Evolutionary conservation across 2,329 filamentous ascomycete species (phyloP).

Genomic region (Zasmidium cellare): DNA sequence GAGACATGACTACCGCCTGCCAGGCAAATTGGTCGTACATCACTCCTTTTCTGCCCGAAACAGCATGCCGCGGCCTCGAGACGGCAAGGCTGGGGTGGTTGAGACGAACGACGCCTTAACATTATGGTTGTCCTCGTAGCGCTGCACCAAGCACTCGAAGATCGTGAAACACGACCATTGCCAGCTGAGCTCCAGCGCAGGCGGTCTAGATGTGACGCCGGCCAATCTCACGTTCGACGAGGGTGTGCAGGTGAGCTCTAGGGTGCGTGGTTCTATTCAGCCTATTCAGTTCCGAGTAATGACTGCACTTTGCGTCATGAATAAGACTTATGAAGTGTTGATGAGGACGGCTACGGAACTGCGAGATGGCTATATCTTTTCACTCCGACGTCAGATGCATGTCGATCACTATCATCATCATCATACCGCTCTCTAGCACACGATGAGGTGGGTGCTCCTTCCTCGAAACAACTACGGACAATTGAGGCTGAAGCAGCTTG

Average conservation of each 20-base stretch:
- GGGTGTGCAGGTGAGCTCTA: background rate
- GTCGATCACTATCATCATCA: no score
- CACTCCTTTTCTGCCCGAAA: background rate
- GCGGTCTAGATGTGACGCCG: background rate
- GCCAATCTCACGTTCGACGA: background rate
- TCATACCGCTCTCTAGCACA: no score
- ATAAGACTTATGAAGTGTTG: background rate
- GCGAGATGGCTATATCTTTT: background rate
- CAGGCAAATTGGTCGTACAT: background rate
- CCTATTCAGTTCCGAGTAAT: background rate
- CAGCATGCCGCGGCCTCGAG: background rate
- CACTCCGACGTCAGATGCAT: background rate
- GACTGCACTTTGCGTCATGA: background rate
- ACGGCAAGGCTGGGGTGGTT: background rate
- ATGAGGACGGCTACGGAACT: background rate
- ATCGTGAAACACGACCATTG: background rate
- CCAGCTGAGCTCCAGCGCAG: background rate
- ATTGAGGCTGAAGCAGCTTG: background rate
- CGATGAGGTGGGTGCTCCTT: no score
- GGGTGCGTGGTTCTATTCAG: background rate
- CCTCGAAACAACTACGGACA: background rate
- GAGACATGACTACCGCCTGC: background rate
- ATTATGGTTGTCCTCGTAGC: background rate
- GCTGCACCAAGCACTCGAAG: background rate
- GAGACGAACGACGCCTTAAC: background rate